Evolutionary conservation across 2,329 filamentous ascomycete genomes (phyloP).

Genomic region (Lanzia echinophila): DNA sequence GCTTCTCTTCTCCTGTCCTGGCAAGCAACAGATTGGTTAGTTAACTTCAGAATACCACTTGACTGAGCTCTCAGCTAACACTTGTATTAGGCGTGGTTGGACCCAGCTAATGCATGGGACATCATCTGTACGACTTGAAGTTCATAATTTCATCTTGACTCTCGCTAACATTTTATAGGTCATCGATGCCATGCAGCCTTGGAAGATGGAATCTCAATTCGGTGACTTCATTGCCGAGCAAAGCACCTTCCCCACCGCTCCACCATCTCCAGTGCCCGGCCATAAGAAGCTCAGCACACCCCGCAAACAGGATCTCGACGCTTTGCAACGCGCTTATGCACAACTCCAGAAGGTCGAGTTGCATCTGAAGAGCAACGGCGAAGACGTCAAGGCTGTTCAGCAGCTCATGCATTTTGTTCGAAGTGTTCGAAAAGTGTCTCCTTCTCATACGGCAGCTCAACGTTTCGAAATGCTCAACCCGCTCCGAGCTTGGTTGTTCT

Average conservation of each 20-base stretch:
- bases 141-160: conserved; percentile 3
- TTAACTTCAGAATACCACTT: conserved; percentile 28
- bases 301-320: conserved; percentile 62
- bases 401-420: conserved; percentile 68
- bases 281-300: conserved; percentile 53
- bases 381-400: conserved; percentile 61
- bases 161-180: conserved; percentile 48
- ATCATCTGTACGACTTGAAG: conserved; percentile 61
- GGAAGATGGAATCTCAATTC: conserved; percentile 86
- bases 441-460: conserved; percentile 65
- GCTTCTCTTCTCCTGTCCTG: conserved; percentile 89
- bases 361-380: conserved; percentile 61
- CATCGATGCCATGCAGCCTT: conserved; percentile 82
- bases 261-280: conserved; percentile 54
- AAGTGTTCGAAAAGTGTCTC: conserved; percentile 63
- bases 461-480: conserved; percentile 88
- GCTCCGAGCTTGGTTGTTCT: conserved; percentile 89
- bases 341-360: conserved; percentile 63
- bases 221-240: conserved; percentile 75
- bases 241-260: conserved; percentile 63
- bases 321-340: conserved; percentile 59
- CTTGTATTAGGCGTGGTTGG: conserved; percentile 72
- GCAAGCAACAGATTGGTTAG: conserved; percentile 94
- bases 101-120: conserved; percentile 88
- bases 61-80: neutral